phyloP scores from a whole-genome alignment of 305 asterid species.

The Fraxinus greggii region DNA sequence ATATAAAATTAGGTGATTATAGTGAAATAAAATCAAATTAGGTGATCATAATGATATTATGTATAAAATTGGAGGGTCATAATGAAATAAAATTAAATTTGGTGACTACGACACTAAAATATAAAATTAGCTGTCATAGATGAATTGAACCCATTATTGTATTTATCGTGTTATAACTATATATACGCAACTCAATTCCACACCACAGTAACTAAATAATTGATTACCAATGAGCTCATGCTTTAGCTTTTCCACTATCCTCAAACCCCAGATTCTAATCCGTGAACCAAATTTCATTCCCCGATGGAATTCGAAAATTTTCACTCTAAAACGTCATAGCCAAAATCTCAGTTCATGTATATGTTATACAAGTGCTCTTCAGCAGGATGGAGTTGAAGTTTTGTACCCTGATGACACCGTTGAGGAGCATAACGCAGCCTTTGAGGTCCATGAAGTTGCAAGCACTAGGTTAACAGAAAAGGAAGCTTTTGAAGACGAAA shows the following conservation, averaged over 20 bases:
- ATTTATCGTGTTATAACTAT: background rate
- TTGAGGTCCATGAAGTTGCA: conserved; percentile 36
- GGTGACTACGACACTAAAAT: no score
- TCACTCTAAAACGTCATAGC: conserved; percentile 24
- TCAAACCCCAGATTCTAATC: conserved; percentile 44
- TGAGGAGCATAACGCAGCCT: conserved; percentile 34
- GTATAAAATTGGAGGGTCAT: no score
- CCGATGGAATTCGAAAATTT: conserved; percentile 37
- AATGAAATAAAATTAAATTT: no score
- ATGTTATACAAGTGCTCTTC: conserved; percentile 34
- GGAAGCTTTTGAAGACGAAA: conserved; percentile 31
- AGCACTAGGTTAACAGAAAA: conserved; percentile 11
- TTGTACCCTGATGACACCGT: conserved; percentile 54
- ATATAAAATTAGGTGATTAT: no score
- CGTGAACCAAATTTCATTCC: conserved; percentile 24
- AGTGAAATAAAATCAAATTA: no score
- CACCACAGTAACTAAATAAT: background rate
- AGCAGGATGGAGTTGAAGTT: conserved; percentile 52
- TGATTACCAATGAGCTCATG: conserved; percentile 28
- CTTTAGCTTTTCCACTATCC: conserved; percentile 57
- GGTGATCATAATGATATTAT: no score
- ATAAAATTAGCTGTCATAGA: no score
- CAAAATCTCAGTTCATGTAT: conserved; percentile 3
- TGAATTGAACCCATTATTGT: no score
- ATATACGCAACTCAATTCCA: background rate